Conservation (phyloP, 2,329 filamentous ascomycete species). For the Colletotrichum zoysiae region DNA sequence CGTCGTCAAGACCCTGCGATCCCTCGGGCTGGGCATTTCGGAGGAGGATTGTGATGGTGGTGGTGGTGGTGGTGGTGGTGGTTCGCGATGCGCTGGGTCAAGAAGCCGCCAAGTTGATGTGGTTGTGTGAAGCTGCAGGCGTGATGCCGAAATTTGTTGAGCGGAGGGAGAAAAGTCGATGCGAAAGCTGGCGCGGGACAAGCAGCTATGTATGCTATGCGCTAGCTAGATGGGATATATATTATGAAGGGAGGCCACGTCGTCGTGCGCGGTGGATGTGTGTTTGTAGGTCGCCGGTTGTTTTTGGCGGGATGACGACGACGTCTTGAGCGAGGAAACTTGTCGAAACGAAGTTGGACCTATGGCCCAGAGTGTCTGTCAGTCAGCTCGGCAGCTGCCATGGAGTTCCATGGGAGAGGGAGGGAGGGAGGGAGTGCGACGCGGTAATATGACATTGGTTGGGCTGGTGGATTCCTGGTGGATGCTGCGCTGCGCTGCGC, state of each 20-base stretch:
- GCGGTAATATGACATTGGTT: conserved; percentile 41
- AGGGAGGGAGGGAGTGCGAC: conserved; percentile 2
- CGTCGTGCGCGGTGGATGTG: conserved; percentile 34
- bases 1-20: conserved; percentile 55
- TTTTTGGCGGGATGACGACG: conserved; percentile 42
- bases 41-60: background rate
- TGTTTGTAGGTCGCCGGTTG: conserved; percentile 27
- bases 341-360: conserved; percentile 37
- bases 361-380: conserved; percentile 11
- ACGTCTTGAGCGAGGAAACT: conserved; percentile 29
- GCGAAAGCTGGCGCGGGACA: conserved; percentile 15
- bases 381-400: conserved; percentile 28
- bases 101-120: background rate
- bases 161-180: conserved; percentile 17
- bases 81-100: conserved; percentile 29
- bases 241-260: conserved; percentile 23
- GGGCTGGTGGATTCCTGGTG: conserved; percentile 41
- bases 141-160: conserved; percentile 32
- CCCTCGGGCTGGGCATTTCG: conserved; percentile 49
- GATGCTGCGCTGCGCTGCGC: conserved; percentile 43
- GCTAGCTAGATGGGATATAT: conserved; percentile 24
- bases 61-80: conserved; percentile 2
- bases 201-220: conserved; percentile 12
- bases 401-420: conserved; percentile 13
- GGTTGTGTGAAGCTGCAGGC: conserved; percentile 26